A percentile compares a stretch with the other conserved stretches of the same genome.
Conservation (phyloP, 495 filamentous ascomycete species). For the Collariella sp. region DNA sequence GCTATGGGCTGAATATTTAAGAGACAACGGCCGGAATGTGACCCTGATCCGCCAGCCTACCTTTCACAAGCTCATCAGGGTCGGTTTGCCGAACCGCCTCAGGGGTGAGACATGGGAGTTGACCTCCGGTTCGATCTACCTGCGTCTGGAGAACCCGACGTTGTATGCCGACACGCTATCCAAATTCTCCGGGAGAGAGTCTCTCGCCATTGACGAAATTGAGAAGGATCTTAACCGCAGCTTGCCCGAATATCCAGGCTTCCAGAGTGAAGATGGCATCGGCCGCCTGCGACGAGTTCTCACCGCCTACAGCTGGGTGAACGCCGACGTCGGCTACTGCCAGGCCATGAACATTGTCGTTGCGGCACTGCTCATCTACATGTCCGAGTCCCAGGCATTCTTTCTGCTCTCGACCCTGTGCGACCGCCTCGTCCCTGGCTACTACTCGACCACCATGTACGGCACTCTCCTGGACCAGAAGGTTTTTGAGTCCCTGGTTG, state of each 20-base stretch:
- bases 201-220: conserved; percentile 94
- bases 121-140: conserved; percentile 79
- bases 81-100: conserved; percentile 87
- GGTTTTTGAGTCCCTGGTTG: conserved; percentile 93
- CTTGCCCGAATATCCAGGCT: conserved; percentile 92
- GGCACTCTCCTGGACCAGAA: conserved; percentile 92
- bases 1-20: conserved; percentile 89
- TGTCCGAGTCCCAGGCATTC: conserved; percentile 94
- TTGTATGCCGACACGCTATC: conserved; percentile 74
- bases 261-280: conserved; percentile 94
- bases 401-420: conserved; percentile 88
- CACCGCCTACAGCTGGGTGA: conserved; percentile 93
- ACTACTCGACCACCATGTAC: conserved; percentile 98
- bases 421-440: conserved; percentile 86
- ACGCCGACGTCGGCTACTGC: conserved; percentile 92
- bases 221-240: conserved; percentile 96
- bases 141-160: conserved; percentile 76
- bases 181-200: conserved; percentile 73
- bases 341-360: conserved; percentile 99
- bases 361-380: conserved; percentile 91
- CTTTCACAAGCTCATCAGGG: conserved; percentile 93
- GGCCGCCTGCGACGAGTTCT: conserved; percentile 79
- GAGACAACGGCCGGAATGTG: conserved; percentile 90
- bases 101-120: conserved; percentile 95
- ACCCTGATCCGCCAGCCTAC: conserved; percentile 91